Evolutionary conservation across 2,329 filamentous ascomycete species (phyloP), one percentile per base, ranked within the genome.

Genomic region (Incumbomyces lentus): DNA sequence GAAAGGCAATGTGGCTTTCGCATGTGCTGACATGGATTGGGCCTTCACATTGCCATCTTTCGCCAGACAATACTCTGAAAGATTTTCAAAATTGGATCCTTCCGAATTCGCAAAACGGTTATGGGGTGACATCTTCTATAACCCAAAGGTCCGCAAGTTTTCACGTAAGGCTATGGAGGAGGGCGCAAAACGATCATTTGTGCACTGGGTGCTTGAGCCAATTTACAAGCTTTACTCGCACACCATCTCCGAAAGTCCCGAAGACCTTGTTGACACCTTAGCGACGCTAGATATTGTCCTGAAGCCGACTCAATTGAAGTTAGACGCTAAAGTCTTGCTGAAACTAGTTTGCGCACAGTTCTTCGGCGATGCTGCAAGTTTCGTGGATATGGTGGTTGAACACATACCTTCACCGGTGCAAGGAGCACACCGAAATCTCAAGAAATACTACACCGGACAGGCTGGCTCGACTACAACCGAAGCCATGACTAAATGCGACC

Each of bases 201-300:
- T 96, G 47, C 82, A 94, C 65, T 98, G 96, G 63, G 77, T 98
- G 22, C 72, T 98, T 40, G 92, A 98, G 62, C 92, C 92, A 14
- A 88, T 98, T 56, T 98, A 98, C 75, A 98, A 98, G 66, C 75
- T 98, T 35, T 96, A 90, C 64, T 90, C 88, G 13, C 87, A 95
- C 63, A 93, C 89, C 3, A 86, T 98, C 59, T 93, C 88, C 60
- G 84, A 93, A 62, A 90, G 81, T 58, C 85, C 90, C 0, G 82
- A 86, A 46, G 85, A 94, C 57, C 70, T 98, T 49, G 88, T 84
- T 60, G 75, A 75, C 39, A 92, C 88, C 0, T 68, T 98, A 48
- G 80, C 76, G 14, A 80, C 79, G 16, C 72, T 98, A 8, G 87
- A 88, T 11, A 95, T 98, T 57, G 68, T 73, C 16, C 69, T 98